phyloP scores from a whole-genome alignment of 352 stramenopile species.

The Peronospora destructor region DNA sequence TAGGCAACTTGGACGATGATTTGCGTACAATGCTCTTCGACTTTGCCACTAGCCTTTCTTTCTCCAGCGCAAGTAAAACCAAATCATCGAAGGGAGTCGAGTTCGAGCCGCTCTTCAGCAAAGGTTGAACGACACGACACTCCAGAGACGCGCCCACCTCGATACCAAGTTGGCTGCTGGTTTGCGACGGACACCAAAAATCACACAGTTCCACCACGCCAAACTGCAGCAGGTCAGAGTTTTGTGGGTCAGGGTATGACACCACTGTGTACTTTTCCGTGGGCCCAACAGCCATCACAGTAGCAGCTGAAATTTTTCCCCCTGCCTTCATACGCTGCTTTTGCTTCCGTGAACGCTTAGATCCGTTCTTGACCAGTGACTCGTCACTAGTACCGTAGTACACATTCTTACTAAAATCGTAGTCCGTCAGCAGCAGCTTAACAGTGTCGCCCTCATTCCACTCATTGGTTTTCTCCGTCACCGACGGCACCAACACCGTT shows the following conservation, averaged over 20 bases:
- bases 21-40: slow-evolving; percentile 27
- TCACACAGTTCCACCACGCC: slow-evolving; percentile 66
- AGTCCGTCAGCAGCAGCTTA: slow-evolving; percentile 79
- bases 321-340: slow-evolving; percentile 47
- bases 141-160: slow-evolving; percentile 38
- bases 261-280: slow-evolving; percentile 63
- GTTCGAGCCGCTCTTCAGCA: slow-evolving; percentile 33
- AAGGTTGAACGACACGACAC: slow-evolving; percentile 40
- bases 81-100: slow-evolving; percentile 75
- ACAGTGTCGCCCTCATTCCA: slow-evolving; percentile 59
- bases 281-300: slow-evolving; percentile 44
- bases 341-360: slow-evolving; percentile 68
- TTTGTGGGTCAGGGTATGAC: slow-evolving; percentile 43
- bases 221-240: slow-evolving; percentile 30
- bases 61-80: slow-evolving; percentile 49
- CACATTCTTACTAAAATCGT: slow-evolving; percentile 81
- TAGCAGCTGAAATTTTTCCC: slow-evolving; percentile 38
- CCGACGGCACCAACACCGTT: slow-evolving; percentile 61
- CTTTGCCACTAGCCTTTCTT: slow-evolving; percentile 42
- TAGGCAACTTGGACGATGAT: slow-evolving; percentile 46
- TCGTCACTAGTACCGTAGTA: slow-evolving; percentile 53
- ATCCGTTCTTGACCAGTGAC: slow-evolving; percentile 46
- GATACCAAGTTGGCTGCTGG: slow-evolving; percentile 44
- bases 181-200: slow-evolving; percentile 69
- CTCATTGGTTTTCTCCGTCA: slow-evolving; percentile 26